Conservation (phyloP, 495 filamentous ascomycete species). For the Podospora anserina region DNA sequence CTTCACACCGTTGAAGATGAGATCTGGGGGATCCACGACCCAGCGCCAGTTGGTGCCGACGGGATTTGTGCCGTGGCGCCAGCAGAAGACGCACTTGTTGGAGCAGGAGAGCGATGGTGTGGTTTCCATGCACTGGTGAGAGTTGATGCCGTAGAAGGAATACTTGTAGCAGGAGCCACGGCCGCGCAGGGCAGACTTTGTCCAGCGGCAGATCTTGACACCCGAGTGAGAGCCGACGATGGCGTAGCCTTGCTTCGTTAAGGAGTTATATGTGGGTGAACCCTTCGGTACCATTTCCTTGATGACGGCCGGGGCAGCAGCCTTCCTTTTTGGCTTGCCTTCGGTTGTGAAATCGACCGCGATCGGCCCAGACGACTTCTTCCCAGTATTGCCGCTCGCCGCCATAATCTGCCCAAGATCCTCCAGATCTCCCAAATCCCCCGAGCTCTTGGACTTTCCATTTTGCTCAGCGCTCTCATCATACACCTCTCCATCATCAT, state of each 20-base stretch:
- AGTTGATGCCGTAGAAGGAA: conserved; percentile 93
- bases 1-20: conserved; percentile 86
- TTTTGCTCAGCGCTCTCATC: conserved; percentile 38
- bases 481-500: conserved; percentile 53
- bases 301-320: conserved; percentile 41
- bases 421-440: conserved; percentile 72
- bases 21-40: conserved; percentile 84
- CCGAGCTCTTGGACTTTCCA: conserved; percentile 40
- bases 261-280: conserved; percentile 79
- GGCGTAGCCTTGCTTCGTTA: conserved; percentile 94
- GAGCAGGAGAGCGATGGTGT: conserved; percentile 93
- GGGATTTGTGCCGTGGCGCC: conserved; percentile 95
- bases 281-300: conserved; percentile 93
- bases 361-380: conserved; percentile 46
- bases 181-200: conserved; percentile 93
- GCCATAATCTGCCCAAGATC: conserved; percentile 69
- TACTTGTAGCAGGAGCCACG: conserved; percentile 96
- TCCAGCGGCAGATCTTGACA: conserved; percentile 98
- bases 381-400: conserved; percentile 33
- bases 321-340: conserved; percentile 46
- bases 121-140: conserved; percentile 96
- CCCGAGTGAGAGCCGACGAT: conserved; percentile 94
- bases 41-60: conserved; percentile 96
- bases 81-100: conserved; percentile 99
- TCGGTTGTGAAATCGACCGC: conserved; percentile 85